Conservation (phyloP, 2,329 filamentous ascomycete species). For the Cladorrhinum sp. region DNA sequence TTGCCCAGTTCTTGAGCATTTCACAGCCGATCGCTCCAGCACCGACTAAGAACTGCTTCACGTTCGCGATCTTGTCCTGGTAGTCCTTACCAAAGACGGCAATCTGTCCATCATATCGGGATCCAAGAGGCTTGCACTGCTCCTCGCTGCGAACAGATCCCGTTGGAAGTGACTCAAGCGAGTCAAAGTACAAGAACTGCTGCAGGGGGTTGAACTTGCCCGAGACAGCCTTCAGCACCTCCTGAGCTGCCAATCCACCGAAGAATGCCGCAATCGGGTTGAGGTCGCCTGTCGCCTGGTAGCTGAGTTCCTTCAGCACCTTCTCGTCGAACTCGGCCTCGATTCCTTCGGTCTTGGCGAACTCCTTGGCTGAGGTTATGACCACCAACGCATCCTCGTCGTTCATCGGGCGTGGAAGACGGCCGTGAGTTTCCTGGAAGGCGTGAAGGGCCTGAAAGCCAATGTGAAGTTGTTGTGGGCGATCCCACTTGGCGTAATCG, state of each 20-base stretch:
- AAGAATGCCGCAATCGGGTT: constrained; percentile 93
- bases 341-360: constrained; percentile 70
- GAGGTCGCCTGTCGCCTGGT: constrained; percentile 87
- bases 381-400: constrained; percentile 79
- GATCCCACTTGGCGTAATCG: constrained; percentile 97
- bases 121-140: constrained; percentile 78
- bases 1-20: constrained; percentile 99
- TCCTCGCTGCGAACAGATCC: constrained; percentile 75
- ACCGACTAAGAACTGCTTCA: constrained; percentile 91
- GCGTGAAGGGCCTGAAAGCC: constrained; percentile 90
- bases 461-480: constrained; percentile 85
- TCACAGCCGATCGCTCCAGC: constrained; percentile 97
- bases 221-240: constrained; percentile 93
- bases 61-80: constrained; percentile 87
- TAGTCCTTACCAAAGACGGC: constrained; percentile 92
- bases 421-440: constrained; percentile 72
- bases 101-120: constrained; percentile 94
- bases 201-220: constrained; percentile 96
- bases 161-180: constrained; percentile 86
- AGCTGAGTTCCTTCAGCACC: constrained; percentile 86
- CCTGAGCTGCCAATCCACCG: constrained; percentile 88
- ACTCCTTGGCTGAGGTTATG: constrained; percentile 68
- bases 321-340: constrained; percentile 90
- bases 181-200: constrained; percentile 97
- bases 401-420: constrained; percentile 78